phyloP scores from a whole-genome alignment of 106 monocot species.

The Amphibolis antarctica region DNA sequence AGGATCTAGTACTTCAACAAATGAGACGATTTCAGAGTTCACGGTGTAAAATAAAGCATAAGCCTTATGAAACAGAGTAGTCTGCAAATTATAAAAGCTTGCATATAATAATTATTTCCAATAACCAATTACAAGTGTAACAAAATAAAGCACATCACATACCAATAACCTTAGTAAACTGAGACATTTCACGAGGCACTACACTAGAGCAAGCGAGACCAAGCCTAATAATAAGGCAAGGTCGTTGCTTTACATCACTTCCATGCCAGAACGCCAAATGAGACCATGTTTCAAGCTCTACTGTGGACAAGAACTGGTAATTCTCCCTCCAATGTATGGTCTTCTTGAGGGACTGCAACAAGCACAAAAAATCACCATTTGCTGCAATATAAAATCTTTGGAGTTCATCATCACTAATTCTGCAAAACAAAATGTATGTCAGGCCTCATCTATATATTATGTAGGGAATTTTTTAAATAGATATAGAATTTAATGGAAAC shows the following conservation, averaged over 20 bases:
- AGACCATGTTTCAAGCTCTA: conserved; percentile 82
- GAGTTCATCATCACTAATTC: conserved; percentile 74
- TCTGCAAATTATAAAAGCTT: too few species aligned
- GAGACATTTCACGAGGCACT: conserved; percentile 53
- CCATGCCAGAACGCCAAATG: conserved; percentile 95
- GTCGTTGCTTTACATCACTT: conserved; percentile 54
- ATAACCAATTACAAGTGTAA: too few species aligned
- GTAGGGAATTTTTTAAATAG: too few species aligned
- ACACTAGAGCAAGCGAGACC: conserved; percentile 75
- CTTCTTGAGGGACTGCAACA: conserved; percentile 57
- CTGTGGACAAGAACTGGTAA: conserved; percentile 51
- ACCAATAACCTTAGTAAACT: conserved; percentile 78
- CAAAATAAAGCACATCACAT: conserved; percentile 11
- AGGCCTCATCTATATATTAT: not conserved
- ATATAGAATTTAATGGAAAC: too few species aligned
- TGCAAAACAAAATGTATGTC: conserved; percentile 8
- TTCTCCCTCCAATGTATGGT: conserved; percentile 88
- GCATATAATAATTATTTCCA: too few species aligned
- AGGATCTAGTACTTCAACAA: too few species aligned
- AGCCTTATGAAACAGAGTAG: too few species aligned
- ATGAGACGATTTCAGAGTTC: too few species aligned
- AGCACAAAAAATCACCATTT: conserved; percentile 51
- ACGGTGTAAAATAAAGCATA: too few species aligned
- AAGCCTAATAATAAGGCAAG: conserved; percentile 81
- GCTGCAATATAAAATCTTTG: conserved; percentile 53